These are phyloP conservation scores for Coemansia sp. DNA, from an alignment of 371 early-diverging fungal genomes.

Conservation along the genomic window DNA sequence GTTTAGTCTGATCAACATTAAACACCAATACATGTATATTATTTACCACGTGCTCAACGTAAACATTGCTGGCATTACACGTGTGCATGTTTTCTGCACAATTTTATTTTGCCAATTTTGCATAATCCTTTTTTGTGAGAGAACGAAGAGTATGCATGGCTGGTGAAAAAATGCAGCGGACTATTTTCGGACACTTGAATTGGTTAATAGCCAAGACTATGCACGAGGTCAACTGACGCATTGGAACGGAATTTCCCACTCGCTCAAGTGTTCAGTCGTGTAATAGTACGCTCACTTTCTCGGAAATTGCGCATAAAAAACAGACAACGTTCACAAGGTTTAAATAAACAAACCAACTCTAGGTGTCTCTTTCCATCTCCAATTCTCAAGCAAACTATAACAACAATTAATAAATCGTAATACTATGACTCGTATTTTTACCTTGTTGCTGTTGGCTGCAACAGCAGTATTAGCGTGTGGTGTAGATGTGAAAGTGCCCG, in stretches of 20 bases:
- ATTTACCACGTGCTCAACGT: background rate
- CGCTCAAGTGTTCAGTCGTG: background rate
- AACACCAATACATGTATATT: background rate
- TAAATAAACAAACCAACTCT: background rate
- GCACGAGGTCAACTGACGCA: conserved; percentile 3
- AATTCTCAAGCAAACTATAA: background rate
- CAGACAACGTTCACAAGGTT: background rate
- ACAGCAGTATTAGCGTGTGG: background rate
- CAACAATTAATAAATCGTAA: background rate
- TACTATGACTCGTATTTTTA: background rate
- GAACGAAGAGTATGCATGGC: background rate
- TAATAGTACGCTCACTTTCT: background rate
- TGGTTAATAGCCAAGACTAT: background rate
- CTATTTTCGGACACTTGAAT: background rate
- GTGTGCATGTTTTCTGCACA: background rate
- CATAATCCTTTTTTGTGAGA: background rate
- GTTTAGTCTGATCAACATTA: no score
- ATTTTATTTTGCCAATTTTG: background rate
- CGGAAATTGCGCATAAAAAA: background rate
- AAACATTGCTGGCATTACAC: background rate
- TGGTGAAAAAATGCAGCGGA: background rate
- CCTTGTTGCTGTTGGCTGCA: background rate
- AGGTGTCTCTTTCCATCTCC: no score
- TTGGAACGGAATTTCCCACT: background rate
- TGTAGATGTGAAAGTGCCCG: conserved; percentile 26